Evolutionary conservation across 2,329 filamentous ascomycete genomes (phyloP), one percentile per base, ranked within the genome.

Genomic region (Acrodontium crateriforme): DNA sequence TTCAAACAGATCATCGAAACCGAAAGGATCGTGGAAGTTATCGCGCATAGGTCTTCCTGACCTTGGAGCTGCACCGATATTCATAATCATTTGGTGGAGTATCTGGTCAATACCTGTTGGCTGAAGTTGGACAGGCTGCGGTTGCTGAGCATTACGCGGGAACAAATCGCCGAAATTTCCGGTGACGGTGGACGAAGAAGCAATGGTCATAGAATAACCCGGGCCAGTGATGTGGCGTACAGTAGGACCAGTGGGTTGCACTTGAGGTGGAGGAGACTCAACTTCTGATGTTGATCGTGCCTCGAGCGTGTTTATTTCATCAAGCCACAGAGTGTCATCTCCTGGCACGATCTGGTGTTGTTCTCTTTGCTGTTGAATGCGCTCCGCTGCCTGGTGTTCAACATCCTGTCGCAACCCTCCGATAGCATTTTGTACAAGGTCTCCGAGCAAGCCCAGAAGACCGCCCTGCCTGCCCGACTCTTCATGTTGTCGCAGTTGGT

Each of bases 101-200:
- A 51, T 44, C 3, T 42, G 31, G n/a, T 47, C 39, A 15, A 51
- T 38, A 14, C 41, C 28, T 10, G 47, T 40, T 4, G 47, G 46
- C 24, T 49, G 47, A 30, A 51, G 56, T 24, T 49, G 40, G 22
- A 42, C 34, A 10, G 59, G 55, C 37, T 66, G 67, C 20, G 66
- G 56, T 16, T 52, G 52, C 40, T 68, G 58, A 15, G 62, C 55
- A 44, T 71, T 59, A 37, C 66, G 60, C 18, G 69, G 67, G 28
- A 50, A 52, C 23, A 69, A 44, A 26, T 58, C 57, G 17, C 33
- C 31, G 19, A 69, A 44, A 26, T 58, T 57, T 16, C 33, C 31
- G 19, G 30, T 23, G 17, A 20, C 24, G 17, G 20, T 36, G 6
- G 39, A 37, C 7, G 44, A 40, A 5, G 53, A 45, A 8, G 48